Percentiles rank a stretch among this genome's conserved stretches.
Conservation (phyloP, 352 stramenopile genomes). For the Phytophthora cactorum region DNA sequence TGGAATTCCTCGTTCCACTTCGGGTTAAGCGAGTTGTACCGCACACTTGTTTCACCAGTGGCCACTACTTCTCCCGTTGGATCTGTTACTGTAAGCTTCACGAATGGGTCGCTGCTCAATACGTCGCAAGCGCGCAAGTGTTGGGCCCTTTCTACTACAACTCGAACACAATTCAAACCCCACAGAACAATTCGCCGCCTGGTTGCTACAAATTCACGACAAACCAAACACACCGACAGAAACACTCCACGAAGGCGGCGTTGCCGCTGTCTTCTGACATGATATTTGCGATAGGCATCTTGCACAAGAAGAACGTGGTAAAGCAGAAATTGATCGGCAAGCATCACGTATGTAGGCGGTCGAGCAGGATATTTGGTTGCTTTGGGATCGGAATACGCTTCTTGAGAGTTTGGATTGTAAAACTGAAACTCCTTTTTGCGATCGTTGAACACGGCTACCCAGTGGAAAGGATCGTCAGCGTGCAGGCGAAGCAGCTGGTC, state of each 20-base stretch:
- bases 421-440: constrained; percentile 65
- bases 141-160: constrained; percentile 59
- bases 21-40: constrained; percentile 57
- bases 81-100: constrained; percentile 43
- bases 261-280: constrained; percentile 20
- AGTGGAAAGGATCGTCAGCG: constrained; percentile 47
- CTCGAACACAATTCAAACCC: constrained; percentile 61
- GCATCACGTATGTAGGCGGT: constrained; percentile 58
- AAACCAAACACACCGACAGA: constrained; percentile 35
- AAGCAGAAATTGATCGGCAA: constrained; percentile 57
- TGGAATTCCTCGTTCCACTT: constrained; percentile 81
- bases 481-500: constrained; percentile 27
- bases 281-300: constrained; percentile 59
- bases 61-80: constrained; percentile 33
- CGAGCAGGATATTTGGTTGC: constrained; percentile 23
- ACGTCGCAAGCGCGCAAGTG: constrained; percentile 61
- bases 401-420: constrained; percentile 42
- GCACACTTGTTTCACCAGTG: constrained; percentile 58
- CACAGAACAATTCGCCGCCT: constrained; percentile 30
- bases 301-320: constrained; percentile 77
- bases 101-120: constrained; percentile 72
- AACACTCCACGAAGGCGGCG: constrained; percentile 43
- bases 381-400: constrained; percentile 14
- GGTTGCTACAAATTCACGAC: constrained; percentile 31
- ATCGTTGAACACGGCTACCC: constrained; percentile 65